These are phyloP conservation scores for Tetrahymena borealis DNA, from an alignment of 73 alveolate genomes.

Conservation along the genomic window DNA sequence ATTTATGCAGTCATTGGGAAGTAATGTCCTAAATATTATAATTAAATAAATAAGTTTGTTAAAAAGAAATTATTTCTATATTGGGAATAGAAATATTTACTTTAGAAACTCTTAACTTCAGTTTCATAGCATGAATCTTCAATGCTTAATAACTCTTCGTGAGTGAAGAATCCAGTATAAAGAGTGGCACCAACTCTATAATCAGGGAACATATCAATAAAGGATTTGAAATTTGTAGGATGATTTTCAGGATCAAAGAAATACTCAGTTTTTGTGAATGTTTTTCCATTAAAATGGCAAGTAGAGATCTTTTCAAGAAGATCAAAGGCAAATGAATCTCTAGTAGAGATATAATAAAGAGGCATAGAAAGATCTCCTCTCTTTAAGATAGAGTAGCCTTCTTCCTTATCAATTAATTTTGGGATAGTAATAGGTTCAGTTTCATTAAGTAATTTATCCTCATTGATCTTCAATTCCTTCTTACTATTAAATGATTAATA, in stretches of 20 bases:
- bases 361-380: slow-evolving; percentile 26
- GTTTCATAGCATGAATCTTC: slow-evolving; percentile 48
- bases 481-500: not conserved
- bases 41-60: not conserved
- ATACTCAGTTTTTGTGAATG: slow-evolving; percentile 43
- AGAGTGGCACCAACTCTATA: slow-evolving; percentile 53
- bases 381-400: not conserved
- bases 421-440: not conserved
- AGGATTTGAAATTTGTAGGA: slow-evolving; percentile 56
- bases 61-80: not conserved
- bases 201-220: slow-evolving; percentile 23
- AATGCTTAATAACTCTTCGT: slow-evolving; percentile 51
- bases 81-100: not conserved
- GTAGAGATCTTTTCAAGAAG: slow-evolving; percentile 15
- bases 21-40: slow-evolving; percentile 4
- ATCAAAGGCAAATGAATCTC: slow-evolving; percentile 77
- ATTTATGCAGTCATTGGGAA: slow-evolving; percentile 72
- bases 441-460: not conserved
- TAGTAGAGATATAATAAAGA: slow-evolving; percentile 57
- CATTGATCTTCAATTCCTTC: not conserved
- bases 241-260: slow-evolving; percentile 54
- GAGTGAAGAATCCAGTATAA: slow-evolving; percentile 54
- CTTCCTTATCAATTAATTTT: not conserved
- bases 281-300: slow-evolving; percentile 9
- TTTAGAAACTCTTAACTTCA: slow-evolving; percentile 46